Conservation (phyloP, 1,284 basidiomycete species). For the Trichosporon faecale region DNA sequence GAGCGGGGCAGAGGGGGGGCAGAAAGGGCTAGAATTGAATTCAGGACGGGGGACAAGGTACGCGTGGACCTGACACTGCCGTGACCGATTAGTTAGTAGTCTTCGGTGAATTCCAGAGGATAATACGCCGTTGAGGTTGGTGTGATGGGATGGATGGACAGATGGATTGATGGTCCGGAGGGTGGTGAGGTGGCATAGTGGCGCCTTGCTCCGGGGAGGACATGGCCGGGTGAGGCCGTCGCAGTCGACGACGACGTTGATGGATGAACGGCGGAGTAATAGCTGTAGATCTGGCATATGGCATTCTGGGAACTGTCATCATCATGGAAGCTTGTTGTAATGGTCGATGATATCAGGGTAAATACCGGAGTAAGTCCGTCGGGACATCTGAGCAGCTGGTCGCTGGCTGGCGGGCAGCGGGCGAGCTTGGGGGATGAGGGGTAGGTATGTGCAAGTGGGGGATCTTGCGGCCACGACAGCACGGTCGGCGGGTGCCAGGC, state of each 20-base stretch:
- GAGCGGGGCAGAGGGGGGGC: conserved; percentile 1
- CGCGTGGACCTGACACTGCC: background rate
- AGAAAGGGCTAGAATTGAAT: background rate
- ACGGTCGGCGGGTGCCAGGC: background rate
- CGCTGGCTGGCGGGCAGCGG: background rate
- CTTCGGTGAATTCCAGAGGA: conserved; percentile 1
- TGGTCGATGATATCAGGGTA: background rate
- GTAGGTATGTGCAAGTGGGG: background rate
- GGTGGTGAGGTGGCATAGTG: background rate
- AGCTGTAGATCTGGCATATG: background rate
- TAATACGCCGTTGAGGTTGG: conserved; percentile 4
- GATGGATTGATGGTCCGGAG: background rate
- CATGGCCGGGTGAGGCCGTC: background rate
- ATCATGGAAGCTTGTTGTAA: background rate
- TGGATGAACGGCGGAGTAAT: background rate
- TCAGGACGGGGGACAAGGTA: background rate
- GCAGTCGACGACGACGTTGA: background rate
- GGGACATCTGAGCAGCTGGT: background rate
- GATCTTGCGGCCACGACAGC: background rate
- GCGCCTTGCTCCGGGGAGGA: background rate
- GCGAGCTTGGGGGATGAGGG: background rate
- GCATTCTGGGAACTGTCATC: background rate
- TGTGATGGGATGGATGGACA: background rate
- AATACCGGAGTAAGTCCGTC: conserved; percentile 10
- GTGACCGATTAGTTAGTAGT: background rate